phyloP scores from a whole-genome alignment of 2,329 filamentous ascomycete genomes.

The Aspergillus cejpii region DNA sequence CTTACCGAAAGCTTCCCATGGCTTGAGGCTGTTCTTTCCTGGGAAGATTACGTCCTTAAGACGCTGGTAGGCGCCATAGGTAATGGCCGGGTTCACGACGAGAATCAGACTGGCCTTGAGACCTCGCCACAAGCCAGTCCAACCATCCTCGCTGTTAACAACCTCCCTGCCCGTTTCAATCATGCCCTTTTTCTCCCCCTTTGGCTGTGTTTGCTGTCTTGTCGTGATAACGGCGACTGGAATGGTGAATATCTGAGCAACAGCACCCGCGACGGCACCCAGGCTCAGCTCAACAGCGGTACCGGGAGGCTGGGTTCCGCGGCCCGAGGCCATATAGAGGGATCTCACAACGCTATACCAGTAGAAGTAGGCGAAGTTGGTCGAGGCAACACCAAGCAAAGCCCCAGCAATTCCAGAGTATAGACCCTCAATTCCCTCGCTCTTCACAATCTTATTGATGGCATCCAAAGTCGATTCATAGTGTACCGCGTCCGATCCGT shows the following conservation, averaged over 20 bases:
- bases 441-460: slow-evolving; percentile 71
- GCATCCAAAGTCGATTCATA: slow-evolving; percentile 87
- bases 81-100: slow-evolving; percentile 94
- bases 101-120: slow-evolving; percentile 92
- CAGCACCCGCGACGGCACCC: slow-evolving; percentile 78
- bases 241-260: slow-evolving; percentile 94
- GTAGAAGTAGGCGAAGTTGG: slow-evolving; percentile 99
- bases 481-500: slow-evolving; percentile 53
- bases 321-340: slow-evolving; percentile 61
- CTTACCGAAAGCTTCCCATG: slow-evolving; percentile 88
- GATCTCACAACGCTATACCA: slow-evolving; percentile 89
- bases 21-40: slow-evolving; percentile 64
- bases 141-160: slow-evolving; percentile 80
- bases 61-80: slow-evolving; percentile 92
- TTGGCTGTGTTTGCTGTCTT: slow-evolving; percentile 86
- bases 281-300: slow-evolving; percentile 77
- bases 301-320: slow-evolving; percentile 58
- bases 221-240: slow-evolving; percentile 94
- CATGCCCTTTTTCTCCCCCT: slow-evolving; percentile 75
- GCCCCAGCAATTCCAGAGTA: slow-evolving; percentile 85
- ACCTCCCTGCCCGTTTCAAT: slow-evolving; percentile 85
- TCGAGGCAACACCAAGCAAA: slow-evolving; percentile 85
- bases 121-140: slow-evolving; percentile 84
- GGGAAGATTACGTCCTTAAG: slow-evolving; percentile 72
- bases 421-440: slow-evolving; percentile 73